Conservation (phyloP, 768 basidiomycete species). For the Agaricus subrufescens region DNA sequence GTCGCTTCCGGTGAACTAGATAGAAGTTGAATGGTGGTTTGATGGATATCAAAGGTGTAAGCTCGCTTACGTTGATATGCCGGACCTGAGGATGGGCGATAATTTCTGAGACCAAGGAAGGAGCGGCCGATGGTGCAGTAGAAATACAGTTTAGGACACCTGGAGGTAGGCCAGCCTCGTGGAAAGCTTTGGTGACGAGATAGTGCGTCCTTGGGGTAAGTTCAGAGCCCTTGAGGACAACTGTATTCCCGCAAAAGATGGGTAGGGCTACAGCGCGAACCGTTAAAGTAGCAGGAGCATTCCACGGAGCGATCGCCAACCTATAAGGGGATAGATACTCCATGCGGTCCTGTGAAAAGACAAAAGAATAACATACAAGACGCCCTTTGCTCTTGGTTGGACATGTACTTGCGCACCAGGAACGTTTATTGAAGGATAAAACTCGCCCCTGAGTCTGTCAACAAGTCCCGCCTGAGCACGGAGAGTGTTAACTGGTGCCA, state of each 20-base stretch:
- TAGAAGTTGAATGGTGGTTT: neutral
- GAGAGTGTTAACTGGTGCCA: conserved; percentile 19
- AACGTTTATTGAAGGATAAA: conserved; percentile 32
- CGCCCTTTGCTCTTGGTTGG: conserved; percentile 46
- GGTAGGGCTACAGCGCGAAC: conserved; percentile 41
- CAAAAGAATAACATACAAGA: conserved; percentile 33
- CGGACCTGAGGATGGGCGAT: conserved; percentile 51
- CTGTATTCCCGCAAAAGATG: conserved; percentile 52
- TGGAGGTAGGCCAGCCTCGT: conserved; percentile 56
- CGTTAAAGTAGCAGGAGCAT: conserved; percentile 42
- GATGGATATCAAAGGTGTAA: neutral
- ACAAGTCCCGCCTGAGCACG: conserved; percentile 29
- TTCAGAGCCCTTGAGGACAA: conserved; percentile 50
- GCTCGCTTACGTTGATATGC: conserved; percentile 43
- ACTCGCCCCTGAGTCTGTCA: conserved; percentile 36
- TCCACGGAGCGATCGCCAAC: conserved; percentile 54
- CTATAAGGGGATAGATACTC: conserved; percentile 20
- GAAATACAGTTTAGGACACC: conserved; percentile 57
- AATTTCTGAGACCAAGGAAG: conserved; percentile 41
- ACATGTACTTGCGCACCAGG: conserved; percentile 42
- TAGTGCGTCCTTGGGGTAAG: conserved; percentile 42
- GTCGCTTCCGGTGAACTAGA: conserved; percentile 53
- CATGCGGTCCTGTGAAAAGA: neutral
- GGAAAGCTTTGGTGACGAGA: conserved; percentile 40
- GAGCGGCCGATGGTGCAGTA: conserved; percentile 37